Evolutionary conservation across 2,329 filamentous ascomycete species (phyloP).

Genomic region (Erysiphe pisi): DNA sequence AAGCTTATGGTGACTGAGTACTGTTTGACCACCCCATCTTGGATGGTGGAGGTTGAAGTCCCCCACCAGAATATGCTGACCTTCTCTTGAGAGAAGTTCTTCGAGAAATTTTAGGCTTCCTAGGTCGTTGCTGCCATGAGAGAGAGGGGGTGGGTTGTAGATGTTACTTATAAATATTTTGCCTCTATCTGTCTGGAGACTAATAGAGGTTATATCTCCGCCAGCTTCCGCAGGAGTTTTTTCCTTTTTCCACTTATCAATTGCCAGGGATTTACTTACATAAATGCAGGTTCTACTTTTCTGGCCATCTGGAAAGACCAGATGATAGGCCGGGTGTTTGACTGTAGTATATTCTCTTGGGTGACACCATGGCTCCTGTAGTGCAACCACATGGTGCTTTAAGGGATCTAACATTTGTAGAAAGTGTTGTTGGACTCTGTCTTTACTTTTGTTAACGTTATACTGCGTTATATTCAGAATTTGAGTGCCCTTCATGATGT

Average conservation of each 20-base stretch:
- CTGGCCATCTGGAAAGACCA: background rate
- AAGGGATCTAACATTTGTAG: background rate
- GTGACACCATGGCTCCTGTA: slow-evolving; percentile 1
- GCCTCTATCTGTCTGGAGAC: no score
- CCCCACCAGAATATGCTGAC: no score
- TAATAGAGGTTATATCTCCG: no score
- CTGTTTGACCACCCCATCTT: no score
- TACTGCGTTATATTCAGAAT: background rate
- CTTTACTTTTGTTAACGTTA: slow-evolving; percentile 23
- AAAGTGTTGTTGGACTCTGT: background rate
- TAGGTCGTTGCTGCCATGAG: background rate
- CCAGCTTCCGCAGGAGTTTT: background rate
- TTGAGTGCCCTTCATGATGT: background rate
- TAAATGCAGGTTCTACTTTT: slow-evolving; percentile 13
- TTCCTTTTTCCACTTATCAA: background rate
- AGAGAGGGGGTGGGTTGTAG: background rate
- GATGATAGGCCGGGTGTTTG: background rate
- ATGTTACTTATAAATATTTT: background rate
- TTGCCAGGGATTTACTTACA: background rate
- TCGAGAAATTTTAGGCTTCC: background rate
- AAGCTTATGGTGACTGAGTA: no score
- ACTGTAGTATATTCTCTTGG: background rate
- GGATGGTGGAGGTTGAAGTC: no score
- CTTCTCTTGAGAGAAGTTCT: background rate
- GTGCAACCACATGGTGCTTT: background rate